Evolutionary conservation across 2,329 filamentous ascomycete species (phyloP).

Genomic region (Botrytis paeoniae): DNA sequence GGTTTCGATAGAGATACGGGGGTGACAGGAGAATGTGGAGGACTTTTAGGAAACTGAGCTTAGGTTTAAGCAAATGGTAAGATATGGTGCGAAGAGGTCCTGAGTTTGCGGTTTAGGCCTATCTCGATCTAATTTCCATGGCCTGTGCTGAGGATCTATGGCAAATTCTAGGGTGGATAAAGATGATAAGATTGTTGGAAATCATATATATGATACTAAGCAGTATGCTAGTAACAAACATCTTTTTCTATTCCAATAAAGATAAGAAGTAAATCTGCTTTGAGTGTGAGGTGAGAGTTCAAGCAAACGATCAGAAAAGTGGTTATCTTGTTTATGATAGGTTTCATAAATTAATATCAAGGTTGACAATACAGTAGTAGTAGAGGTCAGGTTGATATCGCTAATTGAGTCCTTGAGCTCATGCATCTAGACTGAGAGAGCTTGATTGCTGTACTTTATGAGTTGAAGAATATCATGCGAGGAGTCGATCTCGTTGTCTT

Average conservation of each 20-base stretch:
- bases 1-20: no score
- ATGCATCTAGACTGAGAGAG: background rate
- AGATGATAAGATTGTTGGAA: no score
- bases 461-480: background rate
- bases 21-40: background rate
- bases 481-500: background rate
- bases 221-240: no score
- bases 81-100: background rate
- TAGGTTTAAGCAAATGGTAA: background rate
- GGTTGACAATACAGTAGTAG: background rate
- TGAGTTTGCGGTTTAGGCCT: background rate
- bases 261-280: background rate
- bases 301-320: background rate
- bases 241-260: no score
- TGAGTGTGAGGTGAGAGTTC: background rate
- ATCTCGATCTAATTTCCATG: fast-evolving
- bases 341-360: background rate
- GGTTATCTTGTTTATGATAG: background rate
- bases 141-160: fast-evolving
- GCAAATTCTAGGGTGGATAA: background rate
- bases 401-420: background rate
- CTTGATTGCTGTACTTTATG: background rate
- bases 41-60: fast-evolving
- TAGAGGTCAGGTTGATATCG: background rate
- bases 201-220: no score